These are phyloP conservation scores for Paulownia fortunei DNA, from an alignment of 257 asterid species.

Conservation along the genomic window DNA sequence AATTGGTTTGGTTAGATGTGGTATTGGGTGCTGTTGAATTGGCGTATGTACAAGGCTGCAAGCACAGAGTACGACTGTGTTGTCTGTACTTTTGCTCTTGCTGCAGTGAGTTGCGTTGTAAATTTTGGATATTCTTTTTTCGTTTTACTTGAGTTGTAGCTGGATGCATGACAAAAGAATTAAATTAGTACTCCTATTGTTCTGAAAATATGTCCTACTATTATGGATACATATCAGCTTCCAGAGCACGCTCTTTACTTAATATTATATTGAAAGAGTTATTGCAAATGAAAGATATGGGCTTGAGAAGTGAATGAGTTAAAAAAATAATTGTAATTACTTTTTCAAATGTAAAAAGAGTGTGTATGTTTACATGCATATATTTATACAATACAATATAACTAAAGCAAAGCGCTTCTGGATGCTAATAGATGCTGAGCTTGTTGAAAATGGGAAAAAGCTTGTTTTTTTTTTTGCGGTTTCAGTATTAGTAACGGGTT, in stretches of 20 bases:
- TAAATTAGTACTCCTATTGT: background rate
- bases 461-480: background rate
- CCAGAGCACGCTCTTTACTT: background rate
- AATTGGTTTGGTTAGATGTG: constrained; percentile 5
- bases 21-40: constrained; percentile 15
- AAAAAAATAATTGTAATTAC: background rate
- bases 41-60: background rate
- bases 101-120: background rate
- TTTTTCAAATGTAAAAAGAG: background rate
- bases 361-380: background rate
- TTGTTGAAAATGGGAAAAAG: background rate
- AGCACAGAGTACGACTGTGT: background rate
- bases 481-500: background rate
- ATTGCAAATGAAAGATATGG: background rate
- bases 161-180: background rate
- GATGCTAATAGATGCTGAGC: background rate
- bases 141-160: background rate
- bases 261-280: background rate
- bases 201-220: background rate
- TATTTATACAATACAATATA: background rate
- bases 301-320: background rate
- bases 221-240: constrained; percentile 14
- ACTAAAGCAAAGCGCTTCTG: background rate
- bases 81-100: background rate
- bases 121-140: background rate